Base-by-base conservation (phyloP, 768 basidiomycete genomes). In the Rossbeevera mucosa region DNA sequence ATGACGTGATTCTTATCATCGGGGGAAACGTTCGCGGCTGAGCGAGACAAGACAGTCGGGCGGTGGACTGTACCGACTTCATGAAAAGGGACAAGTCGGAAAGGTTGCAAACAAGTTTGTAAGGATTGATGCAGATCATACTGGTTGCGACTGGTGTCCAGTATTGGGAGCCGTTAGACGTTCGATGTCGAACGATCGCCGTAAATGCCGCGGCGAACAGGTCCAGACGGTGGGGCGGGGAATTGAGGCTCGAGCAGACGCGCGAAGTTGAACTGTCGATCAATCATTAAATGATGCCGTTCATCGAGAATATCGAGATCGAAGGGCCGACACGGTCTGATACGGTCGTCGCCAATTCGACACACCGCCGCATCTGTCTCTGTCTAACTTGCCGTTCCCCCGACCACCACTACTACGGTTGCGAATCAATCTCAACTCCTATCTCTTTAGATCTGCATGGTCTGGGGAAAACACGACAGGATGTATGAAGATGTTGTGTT, bases 211-310 rank as follows among this genome's bases (percentile, higher is more conserved):
- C 42, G 44, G 44, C 16, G 25, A 44, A n/a, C 14, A 26, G n/a
- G 26, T 44, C 14, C 24, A 25, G 42, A 43, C 42, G 16, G 24
- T 16, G 14, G 18, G 3, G 28, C 21, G 2, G 18, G 20, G 45
- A 12, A 26, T 38, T 29, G 42, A 42, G 31, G 36, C 26, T 24
- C 4, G 33, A 56, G 16, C 36, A 38, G 36, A 38, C 18, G 36
- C 36, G 36, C 36, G 36, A 38, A 38, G 18, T 38, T 38, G 36
- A 44, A 44, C 29, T 49, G 47, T 24, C 29, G 24, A 43, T 52
- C 52, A 33, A 42, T 51, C 48, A 29, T 29, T 22, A 21, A 40
- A 40, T 51, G 38, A 51, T 52, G 22, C 22, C 40, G 24, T 53
- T 52, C 24, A 28, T 12, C 40, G 18, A 42, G 49, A 14, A 13